phyloP scores from a whole-genome alignment of 2,329 filamentous ascomycete species.

The Fusarium transvaalense region DNA sequence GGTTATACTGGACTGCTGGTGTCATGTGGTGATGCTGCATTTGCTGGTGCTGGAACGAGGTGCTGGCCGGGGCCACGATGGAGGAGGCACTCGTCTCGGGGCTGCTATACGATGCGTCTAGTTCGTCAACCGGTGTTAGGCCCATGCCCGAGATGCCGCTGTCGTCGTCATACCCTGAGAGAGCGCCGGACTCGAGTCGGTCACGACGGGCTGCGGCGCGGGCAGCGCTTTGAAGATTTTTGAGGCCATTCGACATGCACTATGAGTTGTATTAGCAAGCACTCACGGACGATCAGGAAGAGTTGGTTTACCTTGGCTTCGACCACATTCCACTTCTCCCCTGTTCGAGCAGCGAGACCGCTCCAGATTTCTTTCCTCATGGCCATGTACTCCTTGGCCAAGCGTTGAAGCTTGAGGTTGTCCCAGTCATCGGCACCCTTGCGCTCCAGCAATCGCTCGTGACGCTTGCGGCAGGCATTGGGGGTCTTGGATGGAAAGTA shows the following conservation, averaged over 20 bases:
- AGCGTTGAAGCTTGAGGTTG: constrained; percentile 76
- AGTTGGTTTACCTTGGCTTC: constrained; percentile 67
- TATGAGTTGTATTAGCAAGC: constrained; percentile 53
- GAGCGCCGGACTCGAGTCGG: constrained; percentile 63
- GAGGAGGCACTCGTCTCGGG: constrained; percentile 63
- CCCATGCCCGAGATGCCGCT: constrained; percentile 75
- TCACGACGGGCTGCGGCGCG: constrained; percentile 75
- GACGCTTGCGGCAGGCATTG: constrained; percentile 90
- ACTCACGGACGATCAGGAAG: background rate
- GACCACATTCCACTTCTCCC: constrained; percentile 85
- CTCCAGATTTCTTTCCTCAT: constrained; percentile 87
- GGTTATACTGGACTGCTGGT: constrained; percentile 43
- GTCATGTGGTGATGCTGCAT: constrained; percentile 46
- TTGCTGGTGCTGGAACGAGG: constrained; percentile 50
- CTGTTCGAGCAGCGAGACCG: constrained; percentile 75
- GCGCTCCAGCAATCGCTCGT: constrained; percentile 85
- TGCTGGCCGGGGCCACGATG: constrained; percentile 55
- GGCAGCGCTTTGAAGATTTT: constrained; percentile 79
- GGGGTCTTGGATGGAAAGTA: constrained; percentile 83
- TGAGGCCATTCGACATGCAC: constrained; percentile 87
- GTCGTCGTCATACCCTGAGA: constrained; percentile 73
- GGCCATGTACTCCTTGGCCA: constrained; percentile 83
- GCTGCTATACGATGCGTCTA: constrained; percentile 69
- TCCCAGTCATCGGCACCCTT: constrained; percentile 83
- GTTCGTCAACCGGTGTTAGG: constrained; percentile 70